Conservation (phyloP, 202 grass and related monocot species). For the Saccharum hybrid region DNA sequence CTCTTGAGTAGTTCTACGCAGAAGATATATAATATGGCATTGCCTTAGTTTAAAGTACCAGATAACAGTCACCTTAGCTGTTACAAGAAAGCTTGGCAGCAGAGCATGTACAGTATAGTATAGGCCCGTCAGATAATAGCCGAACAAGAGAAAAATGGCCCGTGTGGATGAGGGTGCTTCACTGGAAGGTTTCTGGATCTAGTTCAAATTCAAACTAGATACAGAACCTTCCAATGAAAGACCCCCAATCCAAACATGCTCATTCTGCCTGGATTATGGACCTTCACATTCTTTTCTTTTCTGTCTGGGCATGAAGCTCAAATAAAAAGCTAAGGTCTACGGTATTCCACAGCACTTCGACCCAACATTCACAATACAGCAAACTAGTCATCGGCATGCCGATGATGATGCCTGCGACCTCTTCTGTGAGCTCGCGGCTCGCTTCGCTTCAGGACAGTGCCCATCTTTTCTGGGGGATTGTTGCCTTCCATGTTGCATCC, state of each 20-base stretch:
- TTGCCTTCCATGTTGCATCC: conserved; percentile 38
- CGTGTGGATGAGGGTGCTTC: conserved; percentile 37
- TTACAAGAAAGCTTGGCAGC: conserved; percentile 51
- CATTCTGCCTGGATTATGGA: conserved; percentile 31
- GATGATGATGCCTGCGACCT: conserved; percentile 40
- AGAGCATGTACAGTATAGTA: conserved; percentile 60
- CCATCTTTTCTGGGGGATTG: conserved; percentile 10
- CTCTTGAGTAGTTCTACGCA: too few species aligned
- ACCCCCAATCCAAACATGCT: conserved; percentile 36
- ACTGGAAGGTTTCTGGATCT: conserved; percentile 35
- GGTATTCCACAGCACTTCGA: background rate
- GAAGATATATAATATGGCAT: too few species aligned
- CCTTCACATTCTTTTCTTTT: too few species aligned
- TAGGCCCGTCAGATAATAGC: conserved; percentile 39
- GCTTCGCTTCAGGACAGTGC: conserved; percentile 35
- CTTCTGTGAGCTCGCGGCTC: conserved; percentile 44
- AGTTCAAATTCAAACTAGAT: background rate
- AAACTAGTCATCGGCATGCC: conserved; percentile 28
- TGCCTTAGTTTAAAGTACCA: background rate
- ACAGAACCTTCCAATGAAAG: conserved; percentile 18
- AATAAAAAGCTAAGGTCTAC: background rate
- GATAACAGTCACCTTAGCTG: conserved; percentile 51
- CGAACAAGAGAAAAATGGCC: conserved; percentile 18
- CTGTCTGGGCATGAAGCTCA: background rate
- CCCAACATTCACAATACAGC: conserved; percentile 20